phyloP scores from a whole-genome alignment of 1,284 basidiomycete species.

The Athelia sp. region DNA sequence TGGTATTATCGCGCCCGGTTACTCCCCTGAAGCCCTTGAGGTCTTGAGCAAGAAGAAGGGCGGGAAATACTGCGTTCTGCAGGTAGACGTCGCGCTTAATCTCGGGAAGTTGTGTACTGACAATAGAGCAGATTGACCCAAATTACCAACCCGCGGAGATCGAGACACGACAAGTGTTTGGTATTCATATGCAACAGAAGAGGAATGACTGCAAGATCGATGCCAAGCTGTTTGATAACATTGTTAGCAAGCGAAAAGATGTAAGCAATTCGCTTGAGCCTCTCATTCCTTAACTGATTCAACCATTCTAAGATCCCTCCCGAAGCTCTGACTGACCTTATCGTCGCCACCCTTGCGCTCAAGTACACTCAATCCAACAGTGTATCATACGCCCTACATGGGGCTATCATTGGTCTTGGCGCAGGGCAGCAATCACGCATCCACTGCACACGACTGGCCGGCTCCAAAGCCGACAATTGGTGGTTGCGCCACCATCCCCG shows the following conservation, averaged over 20 bases:
- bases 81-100: constrained; percentile 55
- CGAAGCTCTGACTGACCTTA: constrained; percentile 78
- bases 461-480: constrained; percentile 98
- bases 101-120: too few species aligned
- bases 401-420: constrained; percentile 92
- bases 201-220: constrained; percentile 93
- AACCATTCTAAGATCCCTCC: constrained; percentile 53
- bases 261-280: constrained; percentile 31
- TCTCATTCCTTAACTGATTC: not conserved
- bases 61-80: constrained; percentile 97
- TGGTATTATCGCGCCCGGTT: constrained; percentile 96
- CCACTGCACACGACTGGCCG: constrained; percentile 97
- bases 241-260: constrained; percentile 87
- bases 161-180: constrained; percentile 96
- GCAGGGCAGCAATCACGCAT: constrained; percentile 99
- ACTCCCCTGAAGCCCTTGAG: constrained; percentile 84
- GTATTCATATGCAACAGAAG: constrained; percentile 87
- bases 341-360: constrained; percentile 92
- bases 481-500: constrained; percentile 97
- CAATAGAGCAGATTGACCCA: constrained; percentile 72
- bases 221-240: constrained; percentile 76
- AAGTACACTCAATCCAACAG: constrained; percentile 99
- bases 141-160: constrained; percentile 69
- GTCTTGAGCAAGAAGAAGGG: constrained; percentile 95
- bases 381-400: constrained; percentile 93